These are phyloP conservation scores for Aegilops tauschii DNA, from an alignment of 176 grass and related monocot genomes.

Conservation along the genomic window DNA sequence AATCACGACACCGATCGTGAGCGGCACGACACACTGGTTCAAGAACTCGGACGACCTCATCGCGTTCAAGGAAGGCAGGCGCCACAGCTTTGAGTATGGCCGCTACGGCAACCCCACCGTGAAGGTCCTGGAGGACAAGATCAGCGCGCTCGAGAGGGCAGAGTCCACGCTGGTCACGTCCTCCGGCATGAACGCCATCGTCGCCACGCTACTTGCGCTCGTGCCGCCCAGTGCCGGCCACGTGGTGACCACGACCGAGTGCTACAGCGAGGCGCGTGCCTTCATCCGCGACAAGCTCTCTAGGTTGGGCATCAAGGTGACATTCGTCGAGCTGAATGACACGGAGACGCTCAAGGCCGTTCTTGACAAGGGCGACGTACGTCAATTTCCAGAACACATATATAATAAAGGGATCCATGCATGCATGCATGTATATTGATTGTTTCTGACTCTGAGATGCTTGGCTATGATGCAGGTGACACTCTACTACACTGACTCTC, in stretches of 20 bases:
- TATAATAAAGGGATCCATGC: too few relatives aligned
- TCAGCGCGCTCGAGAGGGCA: constrained; percentile 61
- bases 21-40: constrained; percentile 74
- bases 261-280: constrained; percentile 54
- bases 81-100: constrained; percentile 64
- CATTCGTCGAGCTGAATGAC: constrained; percentile 55
- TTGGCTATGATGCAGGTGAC: too few relatives aligned
- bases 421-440: too few relatives aligned
- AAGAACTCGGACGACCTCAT: constrained; percentile 49
- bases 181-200: constrained; percentile 67
- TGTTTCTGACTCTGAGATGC: too few relatives aligned
- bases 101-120: constrained; percentile 67
- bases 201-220: constrained; percentile 40
- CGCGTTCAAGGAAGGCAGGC: constrained; percentile 74
- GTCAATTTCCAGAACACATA: too few relatives aligned
- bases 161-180: constrained; percentile 50
- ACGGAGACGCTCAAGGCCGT: background rate
- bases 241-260: constrained; percentile 50
- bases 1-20: constrained; percentile 64
- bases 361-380: too few relatives aligned
- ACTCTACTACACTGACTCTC: too few relatives aligned
- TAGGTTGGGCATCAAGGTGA: constrained; percentile 58
- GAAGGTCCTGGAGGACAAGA: constrained; percentile 70
- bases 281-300: constrained; percentile 61
- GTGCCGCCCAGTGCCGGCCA: constrained; percentile 47